Percentiles rank a stretch among this genome's conserved stretches.
These are phyloP conservation scores for Rhododendron griersonianum DNA, from an alignment of 148 eudicot species.

Conservation along the genomic window DNA sequence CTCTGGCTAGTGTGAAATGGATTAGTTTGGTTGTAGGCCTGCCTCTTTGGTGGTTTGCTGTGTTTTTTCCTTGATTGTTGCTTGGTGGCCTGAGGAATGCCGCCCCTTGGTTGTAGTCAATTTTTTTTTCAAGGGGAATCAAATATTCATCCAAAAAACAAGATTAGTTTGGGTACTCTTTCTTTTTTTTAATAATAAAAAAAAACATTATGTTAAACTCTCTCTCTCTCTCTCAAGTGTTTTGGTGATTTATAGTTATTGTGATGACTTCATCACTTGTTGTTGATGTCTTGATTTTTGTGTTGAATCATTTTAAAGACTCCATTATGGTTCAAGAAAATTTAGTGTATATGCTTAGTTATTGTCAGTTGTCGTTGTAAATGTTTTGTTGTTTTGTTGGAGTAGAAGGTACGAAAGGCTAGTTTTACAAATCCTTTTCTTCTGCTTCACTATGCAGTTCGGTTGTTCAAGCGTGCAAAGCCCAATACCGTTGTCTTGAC, in stretches of 20 bases:
- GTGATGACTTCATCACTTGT: not conserved
- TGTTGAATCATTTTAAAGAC: not conserved
- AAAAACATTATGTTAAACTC: too few species aligned
- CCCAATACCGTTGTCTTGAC: constrained; percentile 74
- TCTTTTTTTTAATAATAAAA: too few species aligned
- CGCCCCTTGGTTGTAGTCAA: not conserved
- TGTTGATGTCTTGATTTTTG: not conserved
- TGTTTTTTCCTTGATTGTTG: too few species aligned
- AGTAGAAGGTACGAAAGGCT: not conserved
- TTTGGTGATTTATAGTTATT: not conserved
- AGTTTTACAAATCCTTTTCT: not conserved
- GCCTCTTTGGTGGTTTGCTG: not conserved
- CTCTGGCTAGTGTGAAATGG: not conserved
- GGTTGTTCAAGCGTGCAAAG: constrained; percentile 57
- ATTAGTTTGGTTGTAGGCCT: not conserved
- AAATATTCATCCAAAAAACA: not conserved
- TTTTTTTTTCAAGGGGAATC: not conserved
- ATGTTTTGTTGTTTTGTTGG: not conserved
- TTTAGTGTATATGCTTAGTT: not conserved
- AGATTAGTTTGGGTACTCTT: not conserved
- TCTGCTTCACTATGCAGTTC: constrained; percentile 43
- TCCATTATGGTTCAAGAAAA: not conserved
- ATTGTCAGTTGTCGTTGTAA: not conserved
- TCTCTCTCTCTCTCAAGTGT: not conserved
- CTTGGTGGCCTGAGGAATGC: not conserved